A percentile compares a stretch with the other conserved stretches of the same genome.
Evolutionary conservation across 495 filamentous ascomycete genomes (phyloP).

Genomic region (Mycothermus thermophilus): DNA sequence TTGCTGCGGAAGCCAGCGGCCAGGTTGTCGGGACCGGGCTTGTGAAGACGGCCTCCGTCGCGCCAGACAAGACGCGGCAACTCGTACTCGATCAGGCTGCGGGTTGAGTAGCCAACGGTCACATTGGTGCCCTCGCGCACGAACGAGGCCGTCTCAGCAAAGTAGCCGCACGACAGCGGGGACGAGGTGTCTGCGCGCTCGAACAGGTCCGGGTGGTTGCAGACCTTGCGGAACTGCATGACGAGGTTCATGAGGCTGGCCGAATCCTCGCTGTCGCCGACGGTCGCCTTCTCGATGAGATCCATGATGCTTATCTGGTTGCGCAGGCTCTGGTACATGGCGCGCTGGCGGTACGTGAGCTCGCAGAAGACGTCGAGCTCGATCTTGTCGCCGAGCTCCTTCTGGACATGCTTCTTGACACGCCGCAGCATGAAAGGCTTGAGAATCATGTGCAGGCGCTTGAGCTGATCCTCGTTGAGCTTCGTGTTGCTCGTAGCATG

Average conservation of each 20-base stretch:
- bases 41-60: conserved; percentile 58
- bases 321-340: conserved; percentile 75
- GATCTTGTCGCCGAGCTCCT: conserved; percentile 97
- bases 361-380: conserved; percentile 94
- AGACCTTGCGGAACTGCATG: conserved; percentile 99
- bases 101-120: conserved; percentile 72
- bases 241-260: conserved; percentile 97
- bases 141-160: conserved; percentile 90
- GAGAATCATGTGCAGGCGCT: conserved; percentile 93
- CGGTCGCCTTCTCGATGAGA: conserved; percentile 88
- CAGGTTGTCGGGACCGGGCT: conserved; percentile 60
- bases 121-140: conserved; percentile 73
- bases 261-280: conserved; percentile 80
- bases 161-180: conserved; percentile 66
- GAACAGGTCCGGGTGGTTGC: conserved; percentile 95
- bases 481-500: conserved; percentile 98
- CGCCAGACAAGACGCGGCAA: conserved; percentile 67
- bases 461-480: conserved; percentile 92
- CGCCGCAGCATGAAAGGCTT: conserved; percentile 99
- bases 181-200: conserved; percentile 86
- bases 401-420: conserved; percentile 98
- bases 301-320: conserved; percentile 99
- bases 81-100: conserved; percentile 71
- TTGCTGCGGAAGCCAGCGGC: conserved; percentile 62
- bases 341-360: conserved; percentile 92